These are phyloP conservation scores for Arthromyces matolae DNA, from an alignment of 768 basidiomycete genomes.

Conservation along the genomic window DNA sequence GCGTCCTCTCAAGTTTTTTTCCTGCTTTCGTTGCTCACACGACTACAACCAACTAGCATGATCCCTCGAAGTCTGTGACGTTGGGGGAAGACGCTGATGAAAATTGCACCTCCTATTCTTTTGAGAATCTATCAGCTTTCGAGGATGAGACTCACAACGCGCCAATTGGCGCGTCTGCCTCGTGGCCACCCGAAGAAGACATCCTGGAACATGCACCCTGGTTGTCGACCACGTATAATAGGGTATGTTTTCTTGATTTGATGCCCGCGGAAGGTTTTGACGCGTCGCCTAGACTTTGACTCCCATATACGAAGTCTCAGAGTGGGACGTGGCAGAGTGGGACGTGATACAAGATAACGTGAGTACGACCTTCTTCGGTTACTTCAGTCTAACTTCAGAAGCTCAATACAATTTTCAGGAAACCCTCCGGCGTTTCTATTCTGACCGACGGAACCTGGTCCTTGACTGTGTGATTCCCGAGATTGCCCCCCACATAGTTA, in stretches of 20 bases:
- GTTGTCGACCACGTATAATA: no score
- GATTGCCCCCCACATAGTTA: constrained; percentile 47
- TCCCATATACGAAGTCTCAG: no score
- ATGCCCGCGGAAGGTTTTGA: no score
- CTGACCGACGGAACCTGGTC: constrained; percentile 34
- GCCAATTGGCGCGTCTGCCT: constrained; percentile 7
- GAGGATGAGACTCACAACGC: no score
- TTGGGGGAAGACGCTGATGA: constrained; percentile 4
- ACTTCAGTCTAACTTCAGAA: not conserved
- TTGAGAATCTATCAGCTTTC: no score
- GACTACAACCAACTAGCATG: constrained; percentile 8
- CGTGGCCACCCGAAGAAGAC: constrained; percentile 10
- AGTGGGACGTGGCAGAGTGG: constrained; percentile 9
- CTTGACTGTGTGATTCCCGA: constrained; percentile 40
- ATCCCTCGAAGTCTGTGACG: constrained; percentile 7
- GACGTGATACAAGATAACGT: constrained; percentile 15
- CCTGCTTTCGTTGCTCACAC: not conserved
- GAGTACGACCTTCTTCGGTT: not conserved
- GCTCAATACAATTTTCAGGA: constrained; percentile 24
- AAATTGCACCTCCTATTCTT: no score
- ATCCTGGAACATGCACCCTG: constrained; percentile 11
- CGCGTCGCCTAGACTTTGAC: no score
- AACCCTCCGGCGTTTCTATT: constrained; percentile 22
- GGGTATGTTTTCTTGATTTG: no score
- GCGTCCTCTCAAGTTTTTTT: not conserved